phyloP scores from a whole-genome alignment of 2,329 filamentous ascomycete species.

The Botrytis sinoallii region DNA sequence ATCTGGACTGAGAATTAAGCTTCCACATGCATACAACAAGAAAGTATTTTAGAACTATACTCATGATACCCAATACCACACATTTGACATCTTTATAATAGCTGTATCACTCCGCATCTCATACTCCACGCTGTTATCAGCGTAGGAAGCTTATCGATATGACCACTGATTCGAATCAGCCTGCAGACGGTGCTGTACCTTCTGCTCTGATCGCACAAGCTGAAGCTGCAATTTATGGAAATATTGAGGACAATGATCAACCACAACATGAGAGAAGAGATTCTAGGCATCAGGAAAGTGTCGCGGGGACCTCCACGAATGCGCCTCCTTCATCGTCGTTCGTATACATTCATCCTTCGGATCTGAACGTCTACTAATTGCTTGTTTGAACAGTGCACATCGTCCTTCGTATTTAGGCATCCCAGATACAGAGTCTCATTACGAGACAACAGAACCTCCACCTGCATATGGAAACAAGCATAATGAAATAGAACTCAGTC shows the following conservation, averaged over 20 bases:
- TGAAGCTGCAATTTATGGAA: constrained; percentile 36
- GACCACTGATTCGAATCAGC: constrained; percentile 18
- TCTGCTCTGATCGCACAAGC: constrained; percentile 35
- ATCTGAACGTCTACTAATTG: background rate
- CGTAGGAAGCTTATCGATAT: constrained; percentile 8
- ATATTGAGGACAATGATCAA: constrained; percentile 25
- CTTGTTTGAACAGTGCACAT: background rate
- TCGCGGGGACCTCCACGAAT: background rate
- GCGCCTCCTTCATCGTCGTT: constrained; percentile 7
- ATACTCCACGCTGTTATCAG: background rate
- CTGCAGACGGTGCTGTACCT: constrained; percentile 25
- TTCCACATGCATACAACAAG: background rate
- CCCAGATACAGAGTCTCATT: constrained; percentile 24
- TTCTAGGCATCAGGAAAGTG: constrained; percentile 1
- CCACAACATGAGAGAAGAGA: constrained; percentile 17
- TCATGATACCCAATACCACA: background rate
- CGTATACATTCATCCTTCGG: background rate
- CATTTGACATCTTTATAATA: background rate
- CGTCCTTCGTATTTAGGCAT: constrained; percentile 23
- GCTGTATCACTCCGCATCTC: background rate
- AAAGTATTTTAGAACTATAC: constrained; percentile 1
- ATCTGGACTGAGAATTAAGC: background rate
- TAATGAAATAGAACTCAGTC: constrained; percentile 56
- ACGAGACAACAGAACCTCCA: constrained; percentile 37
- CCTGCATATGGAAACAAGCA: constrained; percentile 59